Conservation (phyloP, 305 asterid species). For the Euphrasia arctica region DNA sequence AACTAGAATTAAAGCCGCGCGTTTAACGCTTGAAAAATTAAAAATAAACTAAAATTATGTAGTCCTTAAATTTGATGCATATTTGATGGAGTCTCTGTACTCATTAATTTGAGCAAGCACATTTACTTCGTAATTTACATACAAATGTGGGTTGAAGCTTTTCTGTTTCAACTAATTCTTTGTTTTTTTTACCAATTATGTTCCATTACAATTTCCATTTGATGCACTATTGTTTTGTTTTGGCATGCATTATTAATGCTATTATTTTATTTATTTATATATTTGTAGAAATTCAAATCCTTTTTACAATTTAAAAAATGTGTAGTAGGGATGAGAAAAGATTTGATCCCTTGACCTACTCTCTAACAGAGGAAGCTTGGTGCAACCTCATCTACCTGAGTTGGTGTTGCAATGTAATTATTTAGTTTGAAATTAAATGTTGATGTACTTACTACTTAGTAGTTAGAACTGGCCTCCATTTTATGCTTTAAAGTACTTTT, state of each 20-base stretch:
- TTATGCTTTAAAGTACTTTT: slow-evolving; percentile 3
- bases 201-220: no score
- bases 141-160: not conserved
- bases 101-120: not conserved
- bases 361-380: no score
- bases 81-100: not conserved
- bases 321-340: not conserved
- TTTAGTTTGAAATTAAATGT: not conserved
- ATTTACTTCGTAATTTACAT: not conserved
- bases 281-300: no score
- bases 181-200: not conserved
- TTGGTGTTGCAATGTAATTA: not conserved
- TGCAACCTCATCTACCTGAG: no score
- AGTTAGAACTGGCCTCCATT: not conserved
- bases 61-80: no score
- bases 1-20: no score
- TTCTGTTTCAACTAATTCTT: not conserved
- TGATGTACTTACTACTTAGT: not conserved
- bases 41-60: no score
- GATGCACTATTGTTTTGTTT: not conserved
- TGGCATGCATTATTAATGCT: not conserved
- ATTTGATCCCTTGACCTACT: not conserved
- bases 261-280: no score
- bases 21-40: no score
- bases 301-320: no score